Evolutionary conservation across 345 rosid genomes (phyloP), one percentile per base, ranked within the genome.

Genomic region (Passiflora organensis): DNA sequence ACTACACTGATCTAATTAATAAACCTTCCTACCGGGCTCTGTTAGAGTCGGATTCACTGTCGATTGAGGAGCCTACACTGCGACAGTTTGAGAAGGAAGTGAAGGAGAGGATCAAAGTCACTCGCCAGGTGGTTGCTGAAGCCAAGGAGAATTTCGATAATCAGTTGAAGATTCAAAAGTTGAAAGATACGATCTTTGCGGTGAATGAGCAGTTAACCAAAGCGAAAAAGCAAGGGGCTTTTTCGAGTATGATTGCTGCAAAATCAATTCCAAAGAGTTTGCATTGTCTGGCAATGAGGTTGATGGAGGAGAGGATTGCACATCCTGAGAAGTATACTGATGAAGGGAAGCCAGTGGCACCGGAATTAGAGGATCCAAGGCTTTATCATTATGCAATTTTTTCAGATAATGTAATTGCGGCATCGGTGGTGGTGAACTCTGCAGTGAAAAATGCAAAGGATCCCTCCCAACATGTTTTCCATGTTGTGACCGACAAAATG

Each of bases 401-500:
- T 58, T 89, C 97, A 0, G 99, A 93, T 63, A 93, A 93, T 54
- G 95, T 84, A 64, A 68, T 93, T 22, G 99, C 99, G 0, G 99
- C 97, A 0, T 93, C 97, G 0, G 99, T 89, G 60, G 99, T 93
- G 66, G 97, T 93, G 62, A 93, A 93, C 71, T 93, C 99, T 0
- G 99, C 99, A 0, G 93, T 84, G 67, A 93, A 89, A 79, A 91
- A 91, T 32, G 87, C 96, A 0, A 81, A 82, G 64, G 99, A 91
- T 80, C 99, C 99, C 0, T 78, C 83, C 85, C 86, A 82, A 39
- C 99, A 91, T 39, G 96, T 89, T 16, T 91, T 91, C 43, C 99
- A 91, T 51, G 99, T 86, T 19, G 98, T 91, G 67, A 91, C 99
- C 0, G 99, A 91, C 74, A 91, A 91, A 79, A 91, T 91, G 99